Percentiles rank a stretch among this genome's conserved stretches.
These are phyloP conservation scores for Nepenthes mirabilis DNA, from an alignment of 148 eudicot species.

Conservation along the genomic window DNA sequence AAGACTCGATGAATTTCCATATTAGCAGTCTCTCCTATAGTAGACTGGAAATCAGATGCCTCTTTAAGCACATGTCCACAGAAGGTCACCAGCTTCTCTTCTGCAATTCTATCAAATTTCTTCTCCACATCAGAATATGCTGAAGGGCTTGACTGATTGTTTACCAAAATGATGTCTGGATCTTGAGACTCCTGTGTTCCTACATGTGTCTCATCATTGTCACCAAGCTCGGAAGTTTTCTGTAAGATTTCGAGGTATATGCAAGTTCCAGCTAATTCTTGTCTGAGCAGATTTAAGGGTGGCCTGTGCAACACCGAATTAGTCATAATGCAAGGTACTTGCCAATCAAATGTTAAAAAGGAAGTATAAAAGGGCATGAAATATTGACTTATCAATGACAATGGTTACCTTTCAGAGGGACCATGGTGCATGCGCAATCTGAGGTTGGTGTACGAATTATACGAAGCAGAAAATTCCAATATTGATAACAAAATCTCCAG, in stretches of 20 bases:
- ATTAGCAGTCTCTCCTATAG: slow-evolving; percentile 55
- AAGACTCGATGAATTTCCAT: slow-evolving; percentile 91
- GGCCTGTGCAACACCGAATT: slow-evolving; percentile 47
- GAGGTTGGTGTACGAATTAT: slow-evolving; percentile 80
- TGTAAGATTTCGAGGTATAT: slow-evolving; percentile 86
- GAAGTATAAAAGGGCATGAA: background rate
- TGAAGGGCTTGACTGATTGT: slow-evolving; percentile 14
- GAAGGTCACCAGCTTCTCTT: slow-evolving; percentile 76
- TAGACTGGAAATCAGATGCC: slow-evolving; percentile 88
- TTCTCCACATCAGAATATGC: slow-evolving; percentile 23
- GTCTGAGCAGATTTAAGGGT: slow-evolving; percentile 83
- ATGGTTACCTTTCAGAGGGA: slow-evolving; percentile 65
- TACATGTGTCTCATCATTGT: slow-evolving; percentile 9
- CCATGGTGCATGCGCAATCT: slow-evolving; percentile 73
- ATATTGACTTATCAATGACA: background rate
- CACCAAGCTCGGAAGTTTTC: slow-evolving; percentile 49
- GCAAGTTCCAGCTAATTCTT: slow-evolving; percentile 78
- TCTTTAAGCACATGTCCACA: slow-evolving; percentile 86
- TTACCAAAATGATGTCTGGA: slow-evolving; percentile 6
- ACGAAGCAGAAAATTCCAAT: slow-evolving; percentile 91
- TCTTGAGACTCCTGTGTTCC: background rate
- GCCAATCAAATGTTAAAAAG: background rate
- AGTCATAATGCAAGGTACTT: slow-evolving; percentile 2
- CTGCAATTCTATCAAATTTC: slow-evolving; percentile 62
- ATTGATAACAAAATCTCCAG: slow-evolving; percentile 88